These are phyloP conservation scores for Calycina marina DNA, from an alignment of 2,329 filamentous ascomycete species.

Conservation along the genomic window DNA sequence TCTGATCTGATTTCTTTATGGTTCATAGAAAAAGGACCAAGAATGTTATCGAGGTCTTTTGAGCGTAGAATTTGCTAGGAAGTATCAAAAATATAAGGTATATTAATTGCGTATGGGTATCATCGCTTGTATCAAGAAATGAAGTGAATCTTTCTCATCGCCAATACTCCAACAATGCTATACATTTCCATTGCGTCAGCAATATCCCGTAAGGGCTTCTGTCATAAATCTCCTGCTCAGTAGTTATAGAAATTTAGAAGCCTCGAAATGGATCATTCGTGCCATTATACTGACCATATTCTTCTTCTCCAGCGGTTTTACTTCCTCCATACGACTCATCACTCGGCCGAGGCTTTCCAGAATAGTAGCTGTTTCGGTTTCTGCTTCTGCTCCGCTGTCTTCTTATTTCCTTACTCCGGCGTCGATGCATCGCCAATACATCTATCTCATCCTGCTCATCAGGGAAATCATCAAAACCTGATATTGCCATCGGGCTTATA, in stretches of 20 bases:
- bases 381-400: conserved; percentile 17
- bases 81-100: too few species aligned
- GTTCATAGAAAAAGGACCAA: too few species aligned
- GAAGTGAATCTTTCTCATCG: too few species aligned
- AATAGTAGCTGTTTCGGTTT: conserved; percentile 20
- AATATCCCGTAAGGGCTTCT: too few species aligned
- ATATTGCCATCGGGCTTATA: conserved; percentile 46
- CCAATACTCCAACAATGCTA: too few species aligned
- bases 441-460: conserved; percentile 22
- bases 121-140: too few species aligned
- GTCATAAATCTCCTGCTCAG: too few species aligned
- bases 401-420: conserved; percentile 15
- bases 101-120: too few species aligned
- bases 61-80: too few species aligned
- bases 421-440: conserved; percentile 14
- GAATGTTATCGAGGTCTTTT: too few species aligned
- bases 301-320: conserved; percentile 35
- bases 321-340: conserved; percentile 35
- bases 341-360: conserved; percentile 22
- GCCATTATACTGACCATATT: conserved; percentile 27
- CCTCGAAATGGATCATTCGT: conserved; percentile 44
- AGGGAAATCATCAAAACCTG: conserved; percentile 18
- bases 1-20: too few species aligned
- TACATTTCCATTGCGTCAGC: too few species aligned
- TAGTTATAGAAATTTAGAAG: conserved; percentile 33